Evolutionary conservation across 2,329 filamentous ascomycete species (phyloP), one percentile per base, ranked within the genome.

Genomic region (Paecilomyces niveus): DNA sequence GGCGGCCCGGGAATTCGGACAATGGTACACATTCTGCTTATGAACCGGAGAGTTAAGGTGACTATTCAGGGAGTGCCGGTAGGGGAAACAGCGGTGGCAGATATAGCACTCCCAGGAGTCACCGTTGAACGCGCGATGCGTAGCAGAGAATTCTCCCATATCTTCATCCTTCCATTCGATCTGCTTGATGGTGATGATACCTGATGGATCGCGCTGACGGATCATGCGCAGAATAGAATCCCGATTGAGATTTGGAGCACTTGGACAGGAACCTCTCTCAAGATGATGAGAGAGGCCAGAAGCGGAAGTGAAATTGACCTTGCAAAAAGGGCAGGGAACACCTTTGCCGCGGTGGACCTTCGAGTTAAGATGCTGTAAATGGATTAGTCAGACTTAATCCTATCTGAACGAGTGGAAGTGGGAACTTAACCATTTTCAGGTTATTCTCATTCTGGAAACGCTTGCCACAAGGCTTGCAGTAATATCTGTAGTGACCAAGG

Each of bases 281-380:
- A 88, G 69, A 61, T 88, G 83, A 65, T 85, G 75, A 0, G 73
- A 66, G 3, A 87, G 62, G 3, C 83, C 85, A 0, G 80, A 82
- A 1, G 83, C 82, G 0, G 80, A 79, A 9, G 77, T 71, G 60
- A 76, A 83, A 2, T 8, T 29, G 1, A 53, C 59, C 35, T 73
- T 66, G 70, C 85, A 88, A 64, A 84, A 87, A 0, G 81, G 84
- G 55, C 85, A 89, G 0, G 50, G 0, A 7, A 85, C 67, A 1
- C 68, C 68, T 0, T 54, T 59, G 57, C 79, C 78, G 0, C 73
- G 73, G 64, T 88, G 85, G 53, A 68, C 64, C 4, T 71, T 72
- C 0, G 83, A 86, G 26, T 80, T 81, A 2, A 83, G 72, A 61
- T 88, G 85, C 83, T 86, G 59, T 15, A 39, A 15, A 55, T 31